These are phyloP conservation scores for Pelargonium cotyledonis DNA, from an alignment of 441 rosid genomes.

Conservation along the genomic window DNA sequence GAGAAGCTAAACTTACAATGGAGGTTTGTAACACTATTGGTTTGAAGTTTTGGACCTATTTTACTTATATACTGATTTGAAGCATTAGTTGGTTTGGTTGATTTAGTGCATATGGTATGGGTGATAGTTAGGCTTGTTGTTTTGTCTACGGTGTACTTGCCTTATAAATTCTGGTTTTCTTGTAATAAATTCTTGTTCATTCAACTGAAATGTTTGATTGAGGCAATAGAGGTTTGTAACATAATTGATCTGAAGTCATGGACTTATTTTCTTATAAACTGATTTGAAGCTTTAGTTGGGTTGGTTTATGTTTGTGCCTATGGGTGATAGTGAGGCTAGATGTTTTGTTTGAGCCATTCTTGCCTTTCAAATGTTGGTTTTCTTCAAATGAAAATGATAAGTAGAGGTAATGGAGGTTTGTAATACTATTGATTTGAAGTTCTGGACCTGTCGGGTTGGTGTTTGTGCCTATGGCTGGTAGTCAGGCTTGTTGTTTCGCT, in stretches of 20 bases:
- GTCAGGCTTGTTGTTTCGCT: no score
- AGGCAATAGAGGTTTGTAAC: neutral
- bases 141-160: neutral
- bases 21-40: conserved; percentile 30
- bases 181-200: neutral
- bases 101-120: neutral
- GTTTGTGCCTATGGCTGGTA: no score
- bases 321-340: neutral
- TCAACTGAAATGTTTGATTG: no score
- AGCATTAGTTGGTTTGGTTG: neutral
- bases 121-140: neutral
- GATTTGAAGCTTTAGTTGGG: no score
- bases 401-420: no score
- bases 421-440: neutral
- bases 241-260: neutral
- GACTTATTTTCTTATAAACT: neutral
- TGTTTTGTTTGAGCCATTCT: no score
- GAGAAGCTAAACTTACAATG: conserved; percentile 44
- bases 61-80: neutral
- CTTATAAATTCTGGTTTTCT: no score
- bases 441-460: neutral
- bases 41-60: neutral
- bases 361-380: no score
- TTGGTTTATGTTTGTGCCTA: neutral
- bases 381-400: no score